Percentiles rank a stretch among this genome's conserved stretches.
Conservation (phyloP, 192 early-diverging fungal species). For the Coemansia sp. region DNA sequence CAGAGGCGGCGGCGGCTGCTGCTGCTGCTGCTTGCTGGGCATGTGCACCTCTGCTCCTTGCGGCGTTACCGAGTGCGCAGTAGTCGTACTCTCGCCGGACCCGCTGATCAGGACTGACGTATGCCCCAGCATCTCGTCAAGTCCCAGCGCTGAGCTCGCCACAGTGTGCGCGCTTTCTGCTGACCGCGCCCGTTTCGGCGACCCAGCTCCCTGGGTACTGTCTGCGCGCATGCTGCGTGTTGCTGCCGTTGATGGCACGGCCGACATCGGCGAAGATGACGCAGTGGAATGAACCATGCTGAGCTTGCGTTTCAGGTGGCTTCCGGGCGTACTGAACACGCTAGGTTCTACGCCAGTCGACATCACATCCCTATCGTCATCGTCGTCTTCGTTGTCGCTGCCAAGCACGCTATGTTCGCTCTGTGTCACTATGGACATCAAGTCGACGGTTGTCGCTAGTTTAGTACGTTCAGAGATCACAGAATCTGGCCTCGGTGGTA, state of each 20-base stretch:
- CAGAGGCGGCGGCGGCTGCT: no score
- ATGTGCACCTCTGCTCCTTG: background rate
- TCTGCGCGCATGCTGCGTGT: background rate
- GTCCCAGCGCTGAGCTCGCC: background rate
- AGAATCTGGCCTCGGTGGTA: conserved; percentile 10
- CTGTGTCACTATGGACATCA: conserved; percentile 12
- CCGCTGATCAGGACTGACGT: background rate
- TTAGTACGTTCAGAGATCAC: conserved; percentile 28
- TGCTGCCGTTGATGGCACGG: background rate
- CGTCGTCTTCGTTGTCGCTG: no score
- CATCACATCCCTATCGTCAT: background rate
- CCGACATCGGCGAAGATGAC: background rate
- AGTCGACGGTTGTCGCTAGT: conserved; percentile 23
- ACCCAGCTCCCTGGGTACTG: background rate
- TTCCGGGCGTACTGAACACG: background rate
- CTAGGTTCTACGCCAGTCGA: background rate
- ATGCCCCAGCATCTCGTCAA: background rate
- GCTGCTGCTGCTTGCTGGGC: background rate
- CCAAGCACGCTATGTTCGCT: background rate
- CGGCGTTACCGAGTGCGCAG: background rate
- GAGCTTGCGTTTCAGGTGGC: conserved; percentile 14
- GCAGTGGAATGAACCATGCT: background rate
- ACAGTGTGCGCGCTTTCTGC: background rate
- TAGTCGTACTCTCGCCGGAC: background rate
- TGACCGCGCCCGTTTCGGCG: conserved; percentile 3